Evolutionary conservation across 352 stramenopile species (phyloP).

Genomic region (Phytophthora tubulina): DNA sequence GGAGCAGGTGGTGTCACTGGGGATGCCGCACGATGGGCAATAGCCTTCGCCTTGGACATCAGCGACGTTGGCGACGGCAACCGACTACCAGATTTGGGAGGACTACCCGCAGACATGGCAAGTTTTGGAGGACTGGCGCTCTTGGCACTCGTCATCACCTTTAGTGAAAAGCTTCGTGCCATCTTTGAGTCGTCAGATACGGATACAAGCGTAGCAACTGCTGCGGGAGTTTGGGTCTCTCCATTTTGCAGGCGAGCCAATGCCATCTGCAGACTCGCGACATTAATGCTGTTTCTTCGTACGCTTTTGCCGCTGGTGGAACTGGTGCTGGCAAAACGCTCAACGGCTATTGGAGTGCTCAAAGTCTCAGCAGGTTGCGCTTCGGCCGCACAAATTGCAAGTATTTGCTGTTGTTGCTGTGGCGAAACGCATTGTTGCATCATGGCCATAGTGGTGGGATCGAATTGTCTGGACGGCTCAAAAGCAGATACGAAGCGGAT

Average conservation of each 20-base stretch:
- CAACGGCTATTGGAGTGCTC: not conserved
- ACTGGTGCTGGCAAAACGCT: not conserved
- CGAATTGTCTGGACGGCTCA: conserved; percentile 35
- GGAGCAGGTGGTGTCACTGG: conserved; percentile 21
- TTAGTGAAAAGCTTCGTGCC: conserved; percentile 19
- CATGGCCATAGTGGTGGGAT: conserved; percentile 37
- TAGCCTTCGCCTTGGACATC: conserved; percentile 35
- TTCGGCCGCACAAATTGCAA: conserved; percentile 35
- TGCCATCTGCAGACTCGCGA: conserved; percentile 28
- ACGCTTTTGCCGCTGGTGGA: not conserved
- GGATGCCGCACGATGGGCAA: conserved; percentile 27
- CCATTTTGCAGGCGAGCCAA: conserved; percentile 15
- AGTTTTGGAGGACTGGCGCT: conserved; percentile 21
- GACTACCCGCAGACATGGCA: conserved; percentile 13
- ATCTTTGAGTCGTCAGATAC: not conserved
- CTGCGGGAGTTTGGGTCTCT: conserved; percentile 8
- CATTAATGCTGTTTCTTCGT: conserved; percentile 34
- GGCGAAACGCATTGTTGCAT: conserved; percentile 30
- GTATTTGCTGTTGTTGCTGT: conserved; percentile 24
- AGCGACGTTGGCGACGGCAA: conserved; percentile 39
- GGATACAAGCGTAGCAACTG: conserved; percentile 8
- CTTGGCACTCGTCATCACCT: conserved; percentile 13
- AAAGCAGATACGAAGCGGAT: conserved; percentile 64
- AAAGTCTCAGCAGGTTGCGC: not conserved
- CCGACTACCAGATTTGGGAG: conserved; percentile 20